These are phyloP conservation scores for Hylodesmum podocarpum DNA, from an alignment of 306 rosid genomes.

Conservation along the genomic window DNA sequence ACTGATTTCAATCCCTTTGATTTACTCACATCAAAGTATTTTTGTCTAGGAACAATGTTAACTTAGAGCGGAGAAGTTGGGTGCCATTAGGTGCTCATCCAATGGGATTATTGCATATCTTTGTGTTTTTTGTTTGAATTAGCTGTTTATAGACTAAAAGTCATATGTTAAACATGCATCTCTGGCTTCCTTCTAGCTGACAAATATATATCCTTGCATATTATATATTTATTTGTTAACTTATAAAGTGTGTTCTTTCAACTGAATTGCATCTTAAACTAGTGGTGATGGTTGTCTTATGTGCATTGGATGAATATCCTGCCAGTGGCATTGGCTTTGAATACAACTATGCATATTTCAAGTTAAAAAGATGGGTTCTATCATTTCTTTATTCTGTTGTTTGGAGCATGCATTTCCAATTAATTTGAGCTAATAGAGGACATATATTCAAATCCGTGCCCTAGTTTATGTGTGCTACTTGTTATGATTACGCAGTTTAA, in stretches of 20 bases:
- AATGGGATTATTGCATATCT: neutral
- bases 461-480: constrained; percentile 2
- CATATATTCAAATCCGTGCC: neutral
- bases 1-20: neutral
- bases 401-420: constrained; percentile 24
- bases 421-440: neutral
- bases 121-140: constrained; percentile 5
- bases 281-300: neutral
- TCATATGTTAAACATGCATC: neutral
- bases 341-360: neutral
- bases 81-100: constrained; percentile 3
- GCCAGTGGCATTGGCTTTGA: neutral
- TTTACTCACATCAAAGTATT: neutral
- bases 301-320: neutral
- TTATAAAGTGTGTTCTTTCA: neutral
- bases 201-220: neutral
- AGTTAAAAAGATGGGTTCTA: neutral
- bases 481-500: neutral
- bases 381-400: neutral
- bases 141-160: neutral
- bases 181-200: neutral
- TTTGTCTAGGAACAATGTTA: constrained; percentile 3
- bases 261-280: constrained; percentile 1
- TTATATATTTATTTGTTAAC: neutral
- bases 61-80: neutral